phyloP scores from a whole-genome alignment of 2,329 filamentous ascomycete species.

The Lachnellula subtilissima region DNA sequence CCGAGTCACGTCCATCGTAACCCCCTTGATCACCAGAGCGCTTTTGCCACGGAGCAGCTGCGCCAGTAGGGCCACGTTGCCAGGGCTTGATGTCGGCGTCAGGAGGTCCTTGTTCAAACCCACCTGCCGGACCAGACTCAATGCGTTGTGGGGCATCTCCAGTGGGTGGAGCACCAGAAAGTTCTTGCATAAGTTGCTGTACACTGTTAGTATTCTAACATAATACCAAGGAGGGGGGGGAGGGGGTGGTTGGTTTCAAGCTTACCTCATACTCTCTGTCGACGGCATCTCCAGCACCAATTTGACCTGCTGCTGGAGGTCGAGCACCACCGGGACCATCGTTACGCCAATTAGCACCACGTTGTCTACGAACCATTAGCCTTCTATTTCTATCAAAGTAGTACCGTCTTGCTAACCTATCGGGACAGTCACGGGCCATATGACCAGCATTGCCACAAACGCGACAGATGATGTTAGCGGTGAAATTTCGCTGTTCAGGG shows the following conservation, averaged over 20 bases:
- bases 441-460: conserved; percentile 97
- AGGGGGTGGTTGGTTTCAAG: conserved; percentile 10
- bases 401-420: conserved; percentile 46
- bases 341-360: conserved; percentile 89
- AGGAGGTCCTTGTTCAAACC: conserved; percentile 46
- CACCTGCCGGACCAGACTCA: conserved; percentile 68
- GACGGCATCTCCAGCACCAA: conserved; percentile 74
- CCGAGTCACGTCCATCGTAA: conserved; percentile 33
- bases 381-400: not conserved
- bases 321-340: conserved; percentile 49
- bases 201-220: conserved; percentile 33
- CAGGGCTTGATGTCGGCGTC: conserved; percentile 69
- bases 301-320: conserved; percentile 54
- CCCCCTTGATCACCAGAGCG: conserved; percentile 38
- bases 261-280: conserved; percentile 93
- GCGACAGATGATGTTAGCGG: conserved; percentile 98
- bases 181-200: conserved; percentile 95
- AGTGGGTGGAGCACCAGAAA: conserved; percentile 62
- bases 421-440: conserved; percentile 96
- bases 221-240: not conserved
- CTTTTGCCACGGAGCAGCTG: conserved; percentile 72
- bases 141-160: conserved; percentile 70
- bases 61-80: conserved; percentile 81
- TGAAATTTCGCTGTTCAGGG: conserved; percentile 95
- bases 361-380: conserved; percentile 46